Evolutionary conservation across 2,329 filamentous ascomycete genomes (phyloP).

Genomic region (Colletotrichum euphorbiae): DNA sequence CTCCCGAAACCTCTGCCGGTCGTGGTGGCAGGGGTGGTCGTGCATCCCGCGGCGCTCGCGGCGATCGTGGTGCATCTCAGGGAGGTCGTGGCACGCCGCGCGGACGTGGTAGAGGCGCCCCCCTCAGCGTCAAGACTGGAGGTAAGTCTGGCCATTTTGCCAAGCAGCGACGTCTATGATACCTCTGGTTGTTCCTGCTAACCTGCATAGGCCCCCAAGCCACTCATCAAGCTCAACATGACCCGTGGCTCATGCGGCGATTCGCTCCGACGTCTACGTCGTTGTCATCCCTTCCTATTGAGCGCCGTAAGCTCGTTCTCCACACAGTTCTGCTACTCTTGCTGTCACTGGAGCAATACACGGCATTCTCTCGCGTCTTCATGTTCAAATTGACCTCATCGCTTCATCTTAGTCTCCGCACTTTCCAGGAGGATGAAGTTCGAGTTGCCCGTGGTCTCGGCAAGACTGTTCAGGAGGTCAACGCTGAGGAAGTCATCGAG

Average conservation of each 20-base stretch:
- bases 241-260: slow-evolving; percentile 60
- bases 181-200: neutral
- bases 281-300: slow-evolving; percentile 68
- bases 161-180: neutral
- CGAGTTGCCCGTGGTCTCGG: slow-evolving; percentile 81
- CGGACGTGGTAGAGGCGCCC: slow-evolving; percentile 36
- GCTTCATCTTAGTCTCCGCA: slow-evolving; percentile 72
- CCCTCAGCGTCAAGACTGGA: slow-evolving; percentile 41
- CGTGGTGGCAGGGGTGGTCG: slow-evolving; percentile 52
- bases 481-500: slow-evolving; percentile 46
- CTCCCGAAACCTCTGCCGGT: slow-evolving; percentile 40
- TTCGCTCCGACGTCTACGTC: slow-evolving; percentile 71
- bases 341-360: slow-evolving; percentile 82
- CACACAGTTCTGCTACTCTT: slow-evolving; percentile 79
- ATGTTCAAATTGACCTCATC: slow-evolving; percentile 78
- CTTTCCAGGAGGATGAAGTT: slow-evolving; percentile 77
- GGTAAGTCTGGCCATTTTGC: slow-evolving; percentile 18
- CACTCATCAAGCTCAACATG: slow-evolving; percentile 48
- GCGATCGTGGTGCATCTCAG: slow-evolving; percentile 36
- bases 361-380: slow-evolving; percentile 77
- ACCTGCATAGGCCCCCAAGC: slow-evolving; percentile 12
- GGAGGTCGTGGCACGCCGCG: slow-evolving; percentile 33
- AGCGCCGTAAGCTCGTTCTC: slow-evolving; percentile 75
- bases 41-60: slow-evolving; percentile 42
- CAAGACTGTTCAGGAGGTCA: slow-evolving; percentile 71